A percentile compares a stretch with the other conserved stretches of the same genome.
Conservation (phyloP, 257 asterid genomes). For the Parsonsia alboflavescens region DNA sequence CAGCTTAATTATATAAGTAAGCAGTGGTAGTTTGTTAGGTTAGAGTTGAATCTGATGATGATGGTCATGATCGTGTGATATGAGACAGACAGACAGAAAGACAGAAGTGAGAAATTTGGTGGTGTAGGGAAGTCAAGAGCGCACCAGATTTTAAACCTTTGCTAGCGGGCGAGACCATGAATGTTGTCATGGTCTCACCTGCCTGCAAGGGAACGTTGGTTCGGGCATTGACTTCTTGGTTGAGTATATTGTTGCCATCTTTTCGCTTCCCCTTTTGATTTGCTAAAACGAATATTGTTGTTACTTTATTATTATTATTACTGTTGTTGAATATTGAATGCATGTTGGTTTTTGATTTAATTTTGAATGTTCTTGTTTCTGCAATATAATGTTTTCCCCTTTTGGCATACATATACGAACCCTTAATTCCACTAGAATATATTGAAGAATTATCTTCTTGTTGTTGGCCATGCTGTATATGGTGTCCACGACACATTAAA, state of each 20-base stretch:
- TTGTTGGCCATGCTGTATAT: background rate
- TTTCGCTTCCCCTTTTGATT: background rate
- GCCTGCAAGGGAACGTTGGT: constrained; percentile 63
- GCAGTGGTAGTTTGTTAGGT: constrained; percentile 10
- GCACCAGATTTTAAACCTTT: constrained; percentile 70
- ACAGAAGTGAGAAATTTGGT: background rate
- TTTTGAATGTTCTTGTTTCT: background rate
- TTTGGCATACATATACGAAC: background rate
- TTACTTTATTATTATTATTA: too few relatives aligned
- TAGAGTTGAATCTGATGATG: background rate
- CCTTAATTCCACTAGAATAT: too few relatives aligned
- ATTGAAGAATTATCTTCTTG: background rate
- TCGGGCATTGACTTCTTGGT: constrained; percentile 97
- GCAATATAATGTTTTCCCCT: background rate
- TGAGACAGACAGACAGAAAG: background rate
- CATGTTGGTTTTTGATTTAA: background rate
- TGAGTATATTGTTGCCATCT: background rate
- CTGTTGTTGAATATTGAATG: background rate
- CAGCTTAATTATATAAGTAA: background rate
- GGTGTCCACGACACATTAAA: too few relatives aligned
- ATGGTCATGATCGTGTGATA: too few relatives aligned
- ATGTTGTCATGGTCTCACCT: constrained; percentile 18
- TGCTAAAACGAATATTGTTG: background rate
- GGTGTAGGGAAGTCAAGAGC: constrained; percentile 79
- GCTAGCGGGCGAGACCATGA: constrained; percentile 33